phyloP scores from a whole-genome alignment of 805 yeast species.

The Cyberlindnera mississippiensis region DNA sequence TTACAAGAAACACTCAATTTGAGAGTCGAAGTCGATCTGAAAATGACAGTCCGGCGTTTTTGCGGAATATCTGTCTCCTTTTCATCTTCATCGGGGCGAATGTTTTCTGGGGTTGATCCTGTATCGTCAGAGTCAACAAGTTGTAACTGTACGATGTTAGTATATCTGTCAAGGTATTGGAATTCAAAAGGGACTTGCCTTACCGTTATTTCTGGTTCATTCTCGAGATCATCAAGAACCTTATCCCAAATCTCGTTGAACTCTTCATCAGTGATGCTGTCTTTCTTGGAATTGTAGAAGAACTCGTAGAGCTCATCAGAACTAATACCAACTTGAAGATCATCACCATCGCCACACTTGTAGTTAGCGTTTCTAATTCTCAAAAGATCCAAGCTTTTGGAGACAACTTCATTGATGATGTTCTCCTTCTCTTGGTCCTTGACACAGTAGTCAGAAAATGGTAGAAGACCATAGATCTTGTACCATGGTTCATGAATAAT shows the following conservation, averaged over 20 bases:
- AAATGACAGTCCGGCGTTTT: constrained; percentile 34
- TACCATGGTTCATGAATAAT: constrained; percentile 49
- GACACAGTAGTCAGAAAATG: constrained; percentile 62
- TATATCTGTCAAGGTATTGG: constrained; percentile 5
- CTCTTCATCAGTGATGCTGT: constrained; percentile 44
- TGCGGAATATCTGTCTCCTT: constrained; percentile 35
- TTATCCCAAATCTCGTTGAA: constrained; percentile 73
- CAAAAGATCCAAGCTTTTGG: constrained; percentile 61
- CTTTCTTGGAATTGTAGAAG: constrained; percentile 36
- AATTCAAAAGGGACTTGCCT: constrained; percentile 56
- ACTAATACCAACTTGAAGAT: constrained; percentile 47
- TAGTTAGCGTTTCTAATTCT: constrained; percentile 63
- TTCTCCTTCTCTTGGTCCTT: constrained; percentile 72
- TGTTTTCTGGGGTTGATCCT: constrained; percentile 35
- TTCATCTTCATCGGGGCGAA: constrained; percentile 37
- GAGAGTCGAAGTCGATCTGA: constrained; percentile 71
- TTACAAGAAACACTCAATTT: constrained; percentile 57
- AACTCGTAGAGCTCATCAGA: constrained; percentile 49
- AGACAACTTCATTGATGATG: constrained; percentile 58
- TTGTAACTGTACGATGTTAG: constrained; percentile 26
- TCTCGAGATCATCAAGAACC: constrained; percentile 55
- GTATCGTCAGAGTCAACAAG: constrained; percentile 36
- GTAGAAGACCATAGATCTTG: constrained; percentile 51
- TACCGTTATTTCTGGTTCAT: constrained; percentile 68
- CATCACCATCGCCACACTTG: constrained; percentile 53